These are phyloP conservation scores for Persicaria tinctoria DNA, from an alignment of 148 eudicot species.

Conservation along the genomic window DNA sequence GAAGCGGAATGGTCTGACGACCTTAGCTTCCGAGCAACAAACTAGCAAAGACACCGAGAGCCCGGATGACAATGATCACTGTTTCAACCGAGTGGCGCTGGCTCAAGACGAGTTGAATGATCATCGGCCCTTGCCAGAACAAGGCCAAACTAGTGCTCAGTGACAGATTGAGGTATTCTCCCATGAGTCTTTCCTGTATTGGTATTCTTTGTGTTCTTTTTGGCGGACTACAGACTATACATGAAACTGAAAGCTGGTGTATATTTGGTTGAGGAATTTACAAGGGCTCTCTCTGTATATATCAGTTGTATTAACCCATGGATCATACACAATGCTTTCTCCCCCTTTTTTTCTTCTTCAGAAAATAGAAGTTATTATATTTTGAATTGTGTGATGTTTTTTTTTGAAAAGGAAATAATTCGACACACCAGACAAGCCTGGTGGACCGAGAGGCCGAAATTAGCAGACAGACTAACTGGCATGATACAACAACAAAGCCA, in stretches of 20 bases:
- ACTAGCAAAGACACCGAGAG: slow-evolving; percentile 19
- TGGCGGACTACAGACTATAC: neutral
- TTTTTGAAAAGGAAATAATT: too few relatives aligned
- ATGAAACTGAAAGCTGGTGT: slow-evolving; percentile 2
- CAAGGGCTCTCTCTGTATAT: neutral
- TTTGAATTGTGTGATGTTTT: too few relatives aligned
- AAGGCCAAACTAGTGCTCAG: slow-evolving; percentile 1
- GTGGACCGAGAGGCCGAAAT: too few relatives aligned
- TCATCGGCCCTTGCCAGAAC: neutral
- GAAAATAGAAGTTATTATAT: too few relatives aligned
- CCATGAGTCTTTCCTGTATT: neutral
- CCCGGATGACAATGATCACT: neutral
- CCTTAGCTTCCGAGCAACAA: slow-evolving; percentile 43
- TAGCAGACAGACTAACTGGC: too few relatives aligned
- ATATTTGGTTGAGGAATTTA: neutral
- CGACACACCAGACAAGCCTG: too few relatives aligned
- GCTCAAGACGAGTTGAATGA: slow-evolving; percentile 6
- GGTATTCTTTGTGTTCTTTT: neutral
- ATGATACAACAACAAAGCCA: too few relatives aligned
- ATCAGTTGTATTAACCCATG: neutral
- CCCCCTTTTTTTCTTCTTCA: too few relatives aligned
- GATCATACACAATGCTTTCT: too few relatives aligned
- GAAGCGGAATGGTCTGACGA: slow-evolving; percentile 49
- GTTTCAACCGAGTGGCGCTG: neutral
- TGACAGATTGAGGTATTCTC: neutral